Evolutionary conservation across 1,284 basidiomycete genomes (phyloP), one percentile per base, ranked within the genome.

Genomic region (Cutaneotrichosporon cutaneum): DNA sequence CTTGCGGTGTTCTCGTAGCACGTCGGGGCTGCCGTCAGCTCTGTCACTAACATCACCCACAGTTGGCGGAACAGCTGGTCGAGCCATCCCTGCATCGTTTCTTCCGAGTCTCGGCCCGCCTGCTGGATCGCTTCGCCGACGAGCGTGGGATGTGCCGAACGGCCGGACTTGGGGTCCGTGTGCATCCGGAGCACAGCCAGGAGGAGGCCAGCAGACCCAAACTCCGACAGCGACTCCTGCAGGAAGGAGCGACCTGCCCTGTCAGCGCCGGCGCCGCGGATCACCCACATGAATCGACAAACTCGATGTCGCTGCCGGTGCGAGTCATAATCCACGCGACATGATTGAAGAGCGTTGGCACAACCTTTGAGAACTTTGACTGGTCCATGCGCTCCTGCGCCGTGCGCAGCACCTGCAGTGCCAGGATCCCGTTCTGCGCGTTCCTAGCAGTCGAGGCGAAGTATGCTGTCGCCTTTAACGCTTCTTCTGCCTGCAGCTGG

Each of bases 381-480:
- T 67, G 66, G 10, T 64, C 65, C 62, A 74, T 63, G 21, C 65
- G 65, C 0, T 56, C 54, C 18, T 72, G 45, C 3, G 75, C 71
- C 0, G 67, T 71, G 35, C 73, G 73, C 27, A 78, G 54, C 8
- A 76, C 62, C 32, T 70, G 66, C 4, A 77, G 27, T 0, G 67
- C 75, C 5, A 75, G 54, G 2, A 77, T 50, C 3, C 72, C 58
- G 53, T 73, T 74, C 52, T 77, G 72, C 2, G 63, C 60, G 30
- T 69, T 70, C 18, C 60, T 59, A 1, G 45, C 50, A 2, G 56
- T 54, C 14, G 61, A 59, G 6, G 70, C 69, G 60, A 69, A 72
- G 4, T 67, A 54, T 2, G 73, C 75, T 0, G 77, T 21, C 0
- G 60, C 68, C 42, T 72, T 68, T 1, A 77, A 50, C 0, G 73